These are phyloP conservation scores for Colletotrichum lentis DNA, from an alignment of 2,329 filamentous ascomycete species.

Conservation along the genomic window DNA sequence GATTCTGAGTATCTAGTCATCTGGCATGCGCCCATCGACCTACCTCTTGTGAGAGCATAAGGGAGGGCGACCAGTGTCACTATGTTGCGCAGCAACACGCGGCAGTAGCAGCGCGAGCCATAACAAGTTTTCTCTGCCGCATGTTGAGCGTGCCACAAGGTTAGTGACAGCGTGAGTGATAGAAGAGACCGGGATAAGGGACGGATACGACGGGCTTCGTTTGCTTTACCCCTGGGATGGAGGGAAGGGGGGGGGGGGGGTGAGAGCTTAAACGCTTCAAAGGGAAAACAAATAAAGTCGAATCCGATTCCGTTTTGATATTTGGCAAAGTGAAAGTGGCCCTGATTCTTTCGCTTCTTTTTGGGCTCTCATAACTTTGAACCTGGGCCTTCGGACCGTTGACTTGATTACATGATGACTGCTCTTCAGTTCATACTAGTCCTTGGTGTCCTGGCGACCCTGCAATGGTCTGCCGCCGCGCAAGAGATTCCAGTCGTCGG, in stretches of 20 bases:
- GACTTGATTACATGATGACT: slow-evolving; percentile 3
- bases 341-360: not conserved
- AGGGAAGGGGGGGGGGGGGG: not conserved
- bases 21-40: not conserved
- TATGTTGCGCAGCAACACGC: slow-evolving; percentile 24
- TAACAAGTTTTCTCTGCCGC: not conserved
- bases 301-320: not conserved
- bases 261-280: slow-evolving; percentile 4
- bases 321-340: too few relatives aligned
- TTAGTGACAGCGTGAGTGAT: slow-evolving; percentile 16
- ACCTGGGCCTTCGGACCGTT: too few relatives aligned
- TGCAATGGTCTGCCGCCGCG: slow-evolving; percentile 4
- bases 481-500: slow-evolving; percentile 49
- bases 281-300: slow-evolving; percentile 4
- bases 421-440: not conserved
- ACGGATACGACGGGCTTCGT: slow-evolving; percentile 7
- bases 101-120: not conserved
- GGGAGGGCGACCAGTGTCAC: not conserved
- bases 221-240: slow-evolving; percentile 5
- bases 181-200: not conserved
- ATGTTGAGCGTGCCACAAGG: slow-evolving; percentile 27
- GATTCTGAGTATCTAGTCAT: not conserved
- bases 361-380: not conserved
- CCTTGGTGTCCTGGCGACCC: slow-evolving; percentile 16
- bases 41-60: not conserved